Evolutionary conservation across 208 protist species (phyloP), one percentile per base, ranked within the genome.

Genomic region (Trypanosoma boissoni): DNA sequence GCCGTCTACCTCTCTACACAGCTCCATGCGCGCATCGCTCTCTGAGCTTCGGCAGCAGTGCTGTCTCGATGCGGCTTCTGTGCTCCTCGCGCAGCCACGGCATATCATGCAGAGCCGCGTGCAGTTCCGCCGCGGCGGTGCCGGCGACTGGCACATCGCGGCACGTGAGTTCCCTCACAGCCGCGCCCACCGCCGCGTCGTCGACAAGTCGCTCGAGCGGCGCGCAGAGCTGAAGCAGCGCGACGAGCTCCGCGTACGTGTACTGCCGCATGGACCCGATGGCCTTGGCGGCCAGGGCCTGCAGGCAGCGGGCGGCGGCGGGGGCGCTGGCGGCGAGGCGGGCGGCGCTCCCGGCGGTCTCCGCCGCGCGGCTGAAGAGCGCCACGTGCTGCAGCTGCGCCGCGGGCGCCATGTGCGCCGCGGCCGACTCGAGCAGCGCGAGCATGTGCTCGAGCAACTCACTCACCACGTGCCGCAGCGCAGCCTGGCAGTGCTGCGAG

Each of bases 371-470:
- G 12, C 71, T 60, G 56, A 80, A 90, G 41, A 90, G 57, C 45
- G 74, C 80, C 29, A 93, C 45, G 6, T 84, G 50, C 52, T 83
- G 72, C 42, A 93, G 54, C 61, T 83, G 83, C 16, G 78, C 68
- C 21, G 65, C 50, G 32, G 74, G 58, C n/a, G 81, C 80, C 7
- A 89, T 42, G 61, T 78, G 88, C 10, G 83, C 67, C 21, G 80
- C 53, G 20, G 83, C 83, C 10, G 74, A 74, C 29, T 82, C 80
- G 31, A 88, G 45, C 37, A 83, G 43, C 7, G 62, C 63, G 26
- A 78, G 43, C 20, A 91, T 64, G 56, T 94, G 87, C 18, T 72
- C 83, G 24, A 73, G 72, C 16, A 94, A 58, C 48, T 77, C 68
- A 12, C 52, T 50, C 27, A 87, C 46, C 10, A 91, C 78, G 49